These are phyloP conservation scores for Pseudogymnoascus sp. DNA, from an alignment of 2,329 filamentous ascomycete species.

Conservation along the genomic window DNA sequence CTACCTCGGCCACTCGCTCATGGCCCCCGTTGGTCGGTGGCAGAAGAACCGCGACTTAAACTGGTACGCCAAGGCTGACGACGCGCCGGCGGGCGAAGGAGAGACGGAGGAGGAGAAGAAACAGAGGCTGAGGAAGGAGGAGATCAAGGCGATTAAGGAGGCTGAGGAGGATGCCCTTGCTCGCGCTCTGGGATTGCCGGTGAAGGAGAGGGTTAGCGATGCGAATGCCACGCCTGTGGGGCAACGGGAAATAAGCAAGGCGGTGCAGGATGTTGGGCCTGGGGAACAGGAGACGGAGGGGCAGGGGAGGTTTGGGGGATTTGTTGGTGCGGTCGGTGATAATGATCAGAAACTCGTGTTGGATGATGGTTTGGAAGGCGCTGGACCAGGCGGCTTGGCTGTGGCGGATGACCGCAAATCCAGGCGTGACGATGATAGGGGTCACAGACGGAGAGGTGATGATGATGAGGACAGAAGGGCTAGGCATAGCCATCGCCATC, in stretches of 20 bases:
- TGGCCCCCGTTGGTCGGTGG: conserved; percentile 70
- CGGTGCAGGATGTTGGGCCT: conserved; percentile 39
- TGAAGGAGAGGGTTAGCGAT: conserved; percentile 50
- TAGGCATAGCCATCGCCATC: conserved; percentile 26
- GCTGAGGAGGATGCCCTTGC: conserved; percentile 90
- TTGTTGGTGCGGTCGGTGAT: conserved; percentile 24
- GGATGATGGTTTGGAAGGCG: neutral
- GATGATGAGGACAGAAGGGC: conserved; percentile 21
- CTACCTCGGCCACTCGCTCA: conserved; percentile 67
- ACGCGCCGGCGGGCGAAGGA: conserved; percentile 43
- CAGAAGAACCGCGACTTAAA: conserved; percentile 57
- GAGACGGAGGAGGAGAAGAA: conserved; percentile 54
- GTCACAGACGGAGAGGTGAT: conserved; percentile 18
- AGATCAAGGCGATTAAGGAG: conserved; percentile 77
- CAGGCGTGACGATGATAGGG: conserved; percentile 11
- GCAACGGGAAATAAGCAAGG: conserved; percentile 51
- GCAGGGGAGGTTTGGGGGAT: conserved; percentile 25
- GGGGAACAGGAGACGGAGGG: conserved; percentile 25
- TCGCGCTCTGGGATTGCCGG: conserved; percentile 71
- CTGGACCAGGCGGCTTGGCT: conserved; percentile 20
- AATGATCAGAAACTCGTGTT: conserved; percentile 14
- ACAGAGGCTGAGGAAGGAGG: conserved; percentile 62
- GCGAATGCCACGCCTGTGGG: conserved; percentile 64
- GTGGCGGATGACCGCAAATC: conserved; percentile 14
- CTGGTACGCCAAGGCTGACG: conserved; percentile 56